Evolutionary conservation across 108 stramenopile species (phyloP), one percentile per base, ranked within the genome.

Genomic region (Cyclotella choctawhatcheeana): DNA sequence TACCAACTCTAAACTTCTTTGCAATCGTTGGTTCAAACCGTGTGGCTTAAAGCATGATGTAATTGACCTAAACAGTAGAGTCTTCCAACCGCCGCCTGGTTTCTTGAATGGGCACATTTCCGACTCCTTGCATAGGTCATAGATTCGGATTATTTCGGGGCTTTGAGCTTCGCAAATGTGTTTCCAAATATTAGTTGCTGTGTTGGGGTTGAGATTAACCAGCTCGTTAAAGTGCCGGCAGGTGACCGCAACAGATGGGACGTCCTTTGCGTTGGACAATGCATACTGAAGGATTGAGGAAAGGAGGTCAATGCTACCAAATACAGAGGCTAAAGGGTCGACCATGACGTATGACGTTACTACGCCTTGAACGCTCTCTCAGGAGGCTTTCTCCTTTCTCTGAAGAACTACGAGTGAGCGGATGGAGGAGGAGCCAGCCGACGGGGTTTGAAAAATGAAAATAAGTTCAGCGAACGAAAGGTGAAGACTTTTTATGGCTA

Each of bases 1-100:
- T 6, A 67, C 65, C 17, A 43, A 18, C 26, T 67, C 65, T 21
- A 67, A 52, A 43, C 43, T 53, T 21, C 51, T 32, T 21, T 67
- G 65, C 14, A 67, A 51, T 20, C 34, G 50, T 20, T 34, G 14
- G 25, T 67, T 67, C 18, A 5, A 8, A 21, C 65, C 65, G 7
- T 2, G 4, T 3, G 50, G 65, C 8, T 52, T 33, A 25, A 53
- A 67, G 32, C 24, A 35, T 21, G 65, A 67, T 4, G 21, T 52
- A 7, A 33, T 14, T 16, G 24, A 24, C 20, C 51, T 17, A 3
- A 18, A 12, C 25, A 67, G 22, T 33, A 67, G 26, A 22, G 14
- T 13, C 24, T 67, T 67, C 65, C 65, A 67, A n/a, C 51, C 51
- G 0, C 50, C 65, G 5, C 51, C 65, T 1, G 29, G 29, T 14